Conservation (phyloP, 148 eudicot species). For the Camellia sinensis region DNA sequence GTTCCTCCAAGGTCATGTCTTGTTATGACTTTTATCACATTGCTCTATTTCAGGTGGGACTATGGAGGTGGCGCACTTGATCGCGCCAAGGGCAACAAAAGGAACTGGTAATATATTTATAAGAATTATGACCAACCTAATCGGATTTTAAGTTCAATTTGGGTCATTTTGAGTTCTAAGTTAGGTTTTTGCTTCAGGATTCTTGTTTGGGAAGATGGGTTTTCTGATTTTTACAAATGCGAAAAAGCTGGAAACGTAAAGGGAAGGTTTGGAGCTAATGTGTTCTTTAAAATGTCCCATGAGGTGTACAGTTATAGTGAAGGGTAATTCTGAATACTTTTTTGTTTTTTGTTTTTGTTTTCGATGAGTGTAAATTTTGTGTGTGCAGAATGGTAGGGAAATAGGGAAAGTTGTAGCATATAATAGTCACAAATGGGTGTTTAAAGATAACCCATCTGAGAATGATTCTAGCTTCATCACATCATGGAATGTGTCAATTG, state of each 20-base stretch:
- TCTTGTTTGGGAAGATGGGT: constrained; percentile 66
- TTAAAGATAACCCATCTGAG: constrained; percentile 40
- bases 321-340: constrained; percentile 29
- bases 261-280: constrained; percentile 45
- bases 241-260: constrained; percentile 27
- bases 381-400: constrained; percentile 47
- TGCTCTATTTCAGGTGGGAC: constrained; percentile 48
- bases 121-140: background rate
- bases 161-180: background rate
- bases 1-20: background rate
- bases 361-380: background rate
- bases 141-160: background rate
- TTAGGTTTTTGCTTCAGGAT: constrained; percentile 33
- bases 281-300: constrained; percentile 58
- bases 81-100: constrained; percentile 44
- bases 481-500: constrained; percentile 48
- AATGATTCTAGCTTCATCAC: constrained; percentile 37
- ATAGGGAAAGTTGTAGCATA: constrained; percentile 55
- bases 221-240: constrained; percentile 44
- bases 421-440: constrained; percentile 58
- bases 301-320: constrained; percentile 58
- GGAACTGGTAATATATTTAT: constrained; percentile 43
- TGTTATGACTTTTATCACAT: background rate
- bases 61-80: constrained; percentile 45
- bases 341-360: no score